Conservation (phyloP, 2,329 filamentous ascomycete species). For the Aspergillus clavatus region DNA sequence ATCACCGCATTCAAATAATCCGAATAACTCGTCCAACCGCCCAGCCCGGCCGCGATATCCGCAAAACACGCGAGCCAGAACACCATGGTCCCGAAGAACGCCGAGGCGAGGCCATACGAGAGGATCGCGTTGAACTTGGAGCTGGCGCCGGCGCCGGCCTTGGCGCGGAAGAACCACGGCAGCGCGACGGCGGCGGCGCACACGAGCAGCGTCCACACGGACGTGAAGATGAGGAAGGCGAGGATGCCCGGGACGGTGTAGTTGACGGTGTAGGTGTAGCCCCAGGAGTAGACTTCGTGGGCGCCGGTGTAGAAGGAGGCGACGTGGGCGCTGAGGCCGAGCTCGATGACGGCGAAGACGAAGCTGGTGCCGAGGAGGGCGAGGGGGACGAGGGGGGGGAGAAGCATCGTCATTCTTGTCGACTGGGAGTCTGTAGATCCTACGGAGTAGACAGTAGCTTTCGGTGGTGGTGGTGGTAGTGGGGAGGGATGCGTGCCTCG, state of each 20-base stretch:
- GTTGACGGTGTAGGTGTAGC: constrained; percentile 13
- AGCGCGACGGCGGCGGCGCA: constrained; percentile 15
- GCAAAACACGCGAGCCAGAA: constrained; percentile 31
- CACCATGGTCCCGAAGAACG: constrained; percentile 27
- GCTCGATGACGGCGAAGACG: constrained; percentile 24
- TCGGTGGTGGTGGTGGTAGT: too few species aligned
- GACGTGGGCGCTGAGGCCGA: constrained; percentile 24
- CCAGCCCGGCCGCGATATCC: constrained; percentile 18
- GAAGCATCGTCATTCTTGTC: too few species aligned
- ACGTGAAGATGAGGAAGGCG: constrained; percentile 22
- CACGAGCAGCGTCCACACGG: constrained; percentile 25
- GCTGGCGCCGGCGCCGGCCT: constrained; percentile 11
- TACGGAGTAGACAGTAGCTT: too few species aligned
- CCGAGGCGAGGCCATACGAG: constrained; percentile 14
- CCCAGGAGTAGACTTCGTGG: constrained; percentile 3
- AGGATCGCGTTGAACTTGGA: constrained; percentile 19
- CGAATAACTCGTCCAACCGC: constrained; percentile 4
- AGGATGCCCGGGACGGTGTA: constrained; percentile 17
- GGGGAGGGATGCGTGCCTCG: too few species aligned
- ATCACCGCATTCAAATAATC: constrained; percentile 22
- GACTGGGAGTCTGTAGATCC: too few species aligned
- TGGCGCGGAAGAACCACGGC: constrained; percentile 18
- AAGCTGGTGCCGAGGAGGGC: constrained; percentile 21
- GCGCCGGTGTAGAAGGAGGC: constrained; percentile 6
- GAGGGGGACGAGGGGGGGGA: constrained; percentile 21